Conservation (phyloP, 1,139 yeast genomes). For the Yamadazyma conglobata region DNA sequence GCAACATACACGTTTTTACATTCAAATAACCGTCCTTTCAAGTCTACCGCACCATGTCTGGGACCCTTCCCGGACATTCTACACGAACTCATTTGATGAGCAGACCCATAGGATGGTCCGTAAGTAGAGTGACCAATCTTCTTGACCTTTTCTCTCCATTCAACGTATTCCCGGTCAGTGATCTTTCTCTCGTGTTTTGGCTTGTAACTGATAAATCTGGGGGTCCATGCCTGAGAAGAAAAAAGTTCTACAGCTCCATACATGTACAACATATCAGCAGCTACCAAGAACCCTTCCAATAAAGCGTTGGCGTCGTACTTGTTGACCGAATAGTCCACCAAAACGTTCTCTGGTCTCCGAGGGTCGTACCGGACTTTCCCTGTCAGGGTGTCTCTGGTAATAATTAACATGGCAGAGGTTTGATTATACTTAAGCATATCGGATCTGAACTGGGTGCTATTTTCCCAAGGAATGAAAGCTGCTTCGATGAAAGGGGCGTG, state of each 20-base stretch:
- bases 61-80: constrained; percentile 54
- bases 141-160: constrained; percentile 38
- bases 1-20: constrained; percentile 53
- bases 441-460: constrained; percentile 32
- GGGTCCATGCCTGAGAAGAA: constrained; percentile 36
- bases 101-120: constrained; percentile 44
- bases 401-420: constrained; percentile 40
- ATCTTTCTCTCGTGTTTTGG: constrained; percentile 42
- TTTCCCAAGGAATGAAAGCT: constrained; percentile 44
- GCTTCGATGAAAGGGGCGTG: constrained; percentile 45
- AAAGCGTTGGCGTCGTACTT: constrained; percentile 45
- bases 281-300: constrained; percentile 35
- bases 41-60: constrained; percentile 46
- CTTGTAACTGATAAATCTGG: constrained; percentile 35
- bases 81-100: constrained; percentile 62
- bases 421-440: constrained; percentile 39
- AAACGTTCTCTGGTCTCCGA: constrained; percentile 32
- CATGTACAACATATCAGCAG: constrained; percentile 48
- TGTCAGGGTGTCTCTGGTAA: constrained; percentile 46
- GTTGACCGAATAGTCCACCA: constrained; percentile 39
- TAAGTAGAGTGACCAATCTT: constrained; percentile 25
- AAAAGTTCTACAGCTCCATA: constrained; percentile 50
- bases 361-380: constrained; percentile 41
- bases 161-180: constrained; percentile 43
- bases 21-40: constrained; percentile 49